phyloP scores from a whole-genome alignment of 2,329 filamentous ascomycete species.

The Ascochyta viciae-villosae region DNA sequence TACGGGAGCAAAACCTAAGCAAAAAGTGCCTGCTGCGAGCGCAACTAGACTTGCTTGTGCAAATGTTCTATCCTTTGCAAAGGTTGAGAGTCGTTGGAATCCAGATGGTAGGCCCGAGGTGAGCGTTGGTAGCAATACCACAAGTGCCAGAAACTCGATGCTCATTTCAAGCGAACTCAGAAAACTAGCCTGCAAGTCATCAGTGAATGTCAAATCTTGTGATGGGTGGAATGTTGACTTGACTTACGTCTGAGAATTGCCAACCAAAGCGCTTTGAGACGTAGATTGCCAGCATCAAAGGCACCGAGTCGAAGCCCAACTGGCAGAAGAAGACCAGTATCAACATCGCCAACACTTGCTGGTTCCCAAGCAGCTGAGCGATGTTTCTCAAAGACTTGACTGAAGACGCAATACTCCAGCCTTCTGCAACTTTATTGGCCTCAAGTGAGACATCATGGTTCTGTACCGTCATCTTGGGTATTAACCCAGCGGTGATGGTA shows the following conservation, averaged over 20 bases:
- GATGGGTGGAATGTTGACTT: neutral
- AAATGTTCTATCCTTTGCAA: conserved; percentile 17
- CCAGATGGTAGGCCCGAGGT: conserved; percentile 9
- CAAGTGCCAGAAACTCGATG: conserved; percentile 22
- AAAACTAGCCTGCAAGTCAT: conserved; percentile 21
- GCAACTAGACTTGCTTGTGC: conserved; percentile 18
- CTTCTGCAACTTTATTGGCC: neutral
- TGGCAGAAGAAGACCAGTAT: conserved; percentile 23
- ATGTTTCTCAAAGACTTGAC: neutral
- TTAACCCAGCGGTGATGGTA: conserved; percentile 12
- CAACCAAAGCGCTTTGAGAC: conserved; percentile 28
- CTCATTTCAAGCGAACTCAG: conserved; percentile 27
- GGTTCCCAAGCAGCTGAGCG: conserved; percentile 13
- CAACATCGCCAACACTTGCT: conserved; percentile 19
- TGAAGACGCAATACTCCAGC: conserved; percentile 3
- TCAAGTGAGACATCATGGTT: neutral
- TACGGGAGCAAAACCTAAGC: conserved; percentile 22
- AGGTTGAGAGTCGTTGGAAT: neutral
- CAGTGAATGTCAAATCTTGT: neutral
- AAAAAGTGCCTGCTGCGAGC: conserved; percentile 19
- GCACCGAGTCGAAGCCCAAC: conserved; percentile 26
- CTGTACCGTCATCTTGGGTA: conserved; percentile 16
- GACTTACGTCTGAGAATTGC: conserved; percentile 27
- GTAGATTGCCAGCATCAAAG: conserved; percentile 26
- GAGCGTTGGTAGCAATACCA: conserved; percentile 17